These are phyloP conservation scores for Torulaspora delbrueckii DNA, from an alignment of 805 yeast species.

Conservation along the genomic window DNA sequence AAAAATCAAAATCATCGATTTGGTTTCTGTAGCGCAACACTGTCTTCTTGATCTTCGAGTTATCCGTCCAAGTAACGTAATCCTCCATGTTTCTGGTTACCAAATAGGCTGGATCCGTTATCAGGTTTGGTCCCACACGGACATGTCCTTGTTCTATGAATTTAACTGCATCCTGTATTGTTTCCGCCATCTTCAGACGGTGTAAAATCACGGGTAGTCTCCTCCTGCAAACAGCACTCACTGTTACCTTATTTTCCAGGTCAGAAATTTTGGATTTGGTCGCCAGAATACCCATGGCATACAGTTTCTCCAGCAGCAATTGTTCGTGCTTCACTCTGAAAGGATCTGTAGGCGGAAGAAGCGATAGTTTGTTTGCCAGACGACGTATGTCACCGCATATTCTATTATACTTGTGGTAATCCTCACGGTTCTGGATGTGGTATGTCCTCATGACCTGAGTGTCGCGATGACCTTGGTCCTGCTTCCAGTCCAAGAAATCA, in stretches of 20 bases:
- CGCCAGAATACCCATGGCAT: conserved; percentile 80
- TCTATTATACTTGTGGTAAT: conserved; percentile 88
- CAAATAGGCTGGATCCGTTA: conserved; percentile 92
- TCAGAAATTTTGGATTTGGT: conserved; percentile 89
- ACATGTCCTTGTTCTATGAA: conserved; percentile 97
- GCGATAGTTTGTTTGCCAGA: conserved; percentile 77
- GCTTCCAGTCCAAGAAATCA: conserved; percentile 96
- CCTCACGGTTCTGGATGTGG: conserved; percentile 92
- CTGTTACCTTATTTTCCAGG: conserved; percentile 86
- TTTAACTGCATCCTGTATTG: conserved; percentile 80
- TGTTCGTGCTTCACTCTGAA: conserved; percentile 85
- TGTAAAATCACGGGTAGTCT: conserved; percentile 94
- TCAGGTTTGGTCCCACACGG: conserved; percentile 91
- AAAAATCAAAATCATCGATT: conserved; percentile 54
- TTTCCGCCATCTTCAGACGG: conserved; percentile 88
- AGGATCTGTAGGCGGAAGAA: conserved; percentile 83
- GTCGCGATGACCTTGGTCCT: conserved; percentile 91
- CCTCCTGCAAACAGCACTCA: conserved; percentile 86
- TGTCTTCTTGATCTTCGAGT: conserved; percentile 86
- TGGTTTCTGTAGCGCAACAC: conserved; percentile 81
- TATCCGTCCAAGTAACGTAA: conserved; percentile 96
- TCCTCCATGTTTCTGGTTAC: conserved; percentile 94
- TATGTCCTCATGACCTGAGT: conserved; percentile 94
- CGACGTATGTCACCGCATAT: conserved; percentile 90
- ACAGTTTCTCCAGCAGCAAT: conserved; percentile 77